Base-by-base conservation (phyloP, 78 protist genomes). In the Dictyostelium intermedium region DNA sequence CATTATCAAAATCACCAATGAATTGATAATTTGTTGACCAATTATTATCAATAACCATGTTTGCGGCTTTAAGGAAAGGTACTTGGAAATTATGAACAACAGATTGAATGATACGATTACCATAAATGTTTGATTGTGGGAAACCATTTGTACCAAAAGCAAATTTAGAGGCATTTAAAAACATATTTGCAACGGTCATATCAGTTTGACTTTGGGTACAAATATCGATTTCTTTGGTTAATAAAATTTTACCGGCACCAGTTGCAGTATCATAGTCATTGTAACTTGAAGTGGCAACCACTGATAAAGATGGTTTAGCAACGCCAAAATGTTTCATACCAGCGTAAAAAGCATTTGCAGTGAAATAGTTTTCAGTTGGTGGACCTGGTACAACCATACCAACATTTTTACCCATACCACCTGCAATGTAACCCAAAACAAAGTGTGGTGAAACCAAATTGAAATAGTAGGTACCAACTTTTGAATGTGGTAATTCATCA, bases 341-440 rank as follows among this genome's bases (percentile, higher is more conserved):
- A 10, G 47, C 41, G 9, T 27, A 89, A 25, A 89, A 89, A 2
- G 76, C 82, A 50, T 89, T 89, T 74, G 87, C 60, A 34, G 94
- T 80, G 74, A 66, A 89, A 34, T 89, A 89, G 56, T 80, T 80
- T 37, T 89, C 94, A 25, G 53, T 43, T 37, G 77, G 70, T 61
- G 87, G 87, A 50, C 94, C 94, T 43, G 94, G 94, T 7, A 89
- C 94, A 61, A 89, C 94, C 60, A 89, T 41, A 47, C 94, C 94
- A 70, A 89, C 74, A 18, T 11, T 60, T 34, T 82, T 30, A 47
- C 30, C 53, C 25, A 63, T 14, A 5, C 39, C 20, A 50, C 94
- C 94, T 9, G 87, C 87, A 27, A 89, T 18, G 25, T 63, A 89
- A 27, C 94, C 94, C 45, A 89, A 60, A 53, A 89, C 39, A 32